Conservation (phyloP, 1,284 basidiomycete species). For the Grifola frondosa region DNA sequence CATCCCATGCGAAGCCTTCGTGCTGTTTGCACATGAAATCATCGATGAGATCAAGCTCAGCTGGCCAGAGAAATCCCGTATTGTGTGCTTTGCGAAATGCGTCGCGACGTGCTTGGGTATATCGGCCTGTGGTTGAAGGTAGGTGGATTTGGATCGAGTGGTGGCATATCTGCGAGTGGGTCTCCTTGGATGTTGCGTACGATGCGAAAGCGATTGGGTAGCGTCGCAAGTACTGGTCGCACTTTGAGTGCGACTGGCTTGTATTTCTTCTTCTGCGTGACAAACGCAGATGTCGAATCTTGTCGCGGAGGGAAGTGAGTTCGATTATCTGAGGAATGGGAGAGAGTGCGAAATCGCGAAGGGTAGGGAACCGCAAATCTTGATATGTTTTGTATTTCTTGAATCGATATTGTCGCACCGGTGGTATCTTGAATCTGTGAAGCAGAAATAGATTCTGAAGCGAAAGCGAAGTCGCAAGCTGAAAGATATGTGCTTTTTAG, state of each 20-base stretch:
- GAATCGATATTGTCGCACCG: too few relatives aligned
- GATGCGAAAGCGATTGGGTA: constrained; percentile 32
- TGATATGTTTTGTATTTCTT: too few relatives aligned
- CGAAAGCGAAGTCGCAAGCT: too few relatives aligned
- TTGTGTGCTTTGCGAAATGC: constrained; percentile 24
- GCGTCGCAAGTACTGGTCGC: constrained; percentile 21
- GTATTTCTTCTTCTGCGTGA: constrained; percentile 30
- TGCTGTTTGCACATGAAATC: constrained; percentile 31
- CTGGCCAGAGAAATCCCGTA: constrained; percentile 30
- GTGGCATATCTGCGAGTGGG: constrained; percentile 31
- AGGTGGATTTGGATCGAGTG: constrained; percentile 6
- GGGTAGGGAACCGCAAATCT: too few relatives aligned
- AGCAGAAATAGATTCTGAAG: too few relatives aligned
- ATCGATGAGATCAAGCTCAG: constrained; percentile 31
- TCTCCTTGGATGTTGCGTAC: constrained; percentile 32
- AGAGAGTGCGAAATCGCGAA: too few relatives aligned
- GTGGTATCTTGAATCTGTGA: too few relatives aligned
- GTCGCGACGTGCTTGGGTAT: constrained; percentile 32
- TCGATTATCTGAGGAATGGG: too few relatives aligned
- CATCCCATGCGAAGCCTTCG: constrained; percentile 14
- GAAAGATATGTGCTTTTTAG: too few relatives aligned
- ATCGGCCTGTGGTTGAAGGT: constrained; percentile 28
- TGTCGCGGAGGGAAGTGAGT: too few relatives aligned
- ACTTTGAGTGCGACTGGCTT: constrained; percentile 35
- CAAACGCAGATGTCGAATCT: not conserved